Conservation (phyloP, 83 land plant species). For the Thuja plicata region DNA sequence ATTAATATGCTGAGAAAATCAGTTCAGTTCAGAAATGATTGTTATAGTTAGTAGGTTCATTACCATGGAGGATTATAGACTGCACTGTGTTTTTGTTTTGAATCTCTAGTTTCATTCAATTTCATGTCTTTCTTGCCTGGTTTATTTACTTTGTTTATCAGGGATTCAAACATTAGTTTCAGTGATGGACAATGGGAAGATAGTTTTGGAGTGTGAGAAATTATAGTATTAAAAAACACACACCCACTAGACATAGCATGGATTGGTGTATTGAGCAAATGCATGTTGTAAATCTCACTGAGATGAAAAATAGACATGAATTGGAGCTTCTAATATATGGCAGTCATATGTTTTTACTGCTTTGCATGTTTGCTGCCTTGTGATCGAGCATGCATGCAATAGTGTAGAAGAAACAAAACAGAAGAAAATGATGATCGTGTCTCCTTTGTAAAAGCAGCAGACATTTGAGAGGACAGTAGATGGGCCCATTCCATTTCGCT, state of each 20-base stretch:
- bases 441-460: background rate
- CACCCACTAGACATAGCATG: background rate
- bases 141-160: background rate
- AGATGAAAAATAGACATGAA: background rate
- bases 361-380: background rate
- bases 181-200: background rate
- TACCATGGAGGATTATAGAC: background rate
- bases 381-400: background rate
- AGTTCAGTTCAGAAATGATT: background rate
- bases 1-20: background rate
- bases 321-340: background rate
- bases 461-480: background rate
- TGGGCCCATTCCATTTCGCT: background rate
- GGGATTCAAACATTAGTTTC: background rate
- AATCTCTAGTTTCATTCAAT: too few relatives aligned
- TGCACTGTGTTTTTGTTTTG: too few relatives aligned
- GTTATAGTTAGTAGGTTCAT: background rate
- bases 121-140: too few relatives aligned
- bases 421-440: background rate
- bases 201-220: background rate
- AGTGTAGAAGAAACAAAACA: background rate
- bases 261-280: background rate
- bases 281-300: background rate
- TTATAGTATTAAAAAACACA: background rate
- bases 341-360: background rate